Evolutionary conservation across 345 rosid species (phyloP).

Genomic region (Gossypium raimondii): DNA sequence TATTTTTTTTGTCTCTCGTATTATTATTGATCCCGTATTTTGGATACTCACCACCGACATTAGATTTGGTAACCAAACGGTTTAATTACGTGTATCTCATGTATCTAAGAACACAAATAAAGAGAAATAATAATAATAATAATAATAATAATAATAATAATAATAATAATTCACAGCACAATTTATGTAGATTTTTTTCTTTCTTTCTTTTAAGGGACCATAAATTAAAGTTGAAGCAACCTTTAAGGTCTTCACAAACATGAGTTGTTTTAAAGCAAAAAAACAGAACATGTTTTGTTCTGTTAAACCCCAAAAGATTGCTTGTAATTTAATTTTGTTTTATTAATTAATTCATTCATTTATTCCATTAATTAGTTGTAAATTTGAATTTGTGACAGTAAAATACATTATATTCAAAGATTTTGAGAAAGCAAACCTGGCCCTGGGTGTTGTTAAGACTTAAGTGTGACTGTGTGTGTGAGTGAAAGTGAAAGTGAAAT

Average conservation of each 20-base stretch:
- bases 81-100: too few relatives aligned
- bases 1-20: background rate
- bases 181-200: background rate
- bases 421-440: too few relatives aligned
- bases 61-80: background rate
- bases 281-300: background rate
- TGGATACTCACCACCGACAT: background rate
- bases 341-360: background rate
- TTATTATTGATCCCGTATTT: background rate
- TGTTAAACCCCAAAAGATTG: background rate
- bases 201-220: background rate
- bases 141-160: background rate
- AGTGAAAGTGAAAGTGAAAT: too few relatives aligned
- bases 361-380: background rate
- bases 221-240: constrained; percentile 7
- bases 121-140: background rate
- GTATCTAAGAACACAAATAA: too few relatives aligned
- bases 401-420: too few relatives aligned
- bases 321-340: background rate
- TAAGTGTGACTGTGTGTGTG: too few relatives aligned
- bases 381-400: background rate
- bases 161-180: background rate
- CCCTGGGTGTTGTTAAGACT: too few relatives aligned
- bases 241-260: background rate
- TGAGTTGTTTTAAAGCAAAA: background rate